These are phyloP conservation scores for Dendrostoma leiphaemia DNA, from an alignment of 2,329 filamentous ascomycete species.

Conservation along the genomic window DNA sequence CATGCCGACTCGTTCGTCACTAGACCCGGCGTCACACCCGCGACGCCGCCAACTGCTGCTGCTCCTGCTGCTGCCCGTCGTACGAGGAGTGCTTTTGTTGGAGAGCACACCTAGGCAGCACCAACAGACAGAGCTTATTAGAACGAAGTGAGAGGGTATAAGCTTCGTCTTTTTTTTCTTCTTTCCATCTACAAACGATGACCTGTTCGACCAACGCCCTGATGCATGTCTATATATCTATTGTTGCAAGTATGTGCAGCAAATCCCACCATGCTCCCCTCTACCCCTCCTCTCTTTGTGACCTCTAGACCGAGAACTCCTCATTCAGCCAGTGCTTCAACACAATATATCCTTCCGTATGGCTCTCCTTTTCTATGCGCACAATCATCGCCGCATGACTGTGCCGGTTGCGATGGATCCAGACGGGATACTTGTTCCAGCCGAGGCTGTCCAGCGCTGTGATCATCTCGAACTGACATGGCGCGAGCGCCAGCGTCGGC, in stretches of 20 bases:
- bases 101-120: no score
- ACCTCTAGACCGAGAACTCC: slow-evolving; percentile 62
- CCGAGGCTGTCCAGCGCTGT: slow-evolving; percentile 66
- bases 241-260: not conserved
- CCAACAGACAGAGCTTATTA: no score
- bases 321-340: slow-evolving; percentile 77
- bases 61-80: no score
- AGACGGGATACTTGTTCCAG: slow-evolving; percentile 66
- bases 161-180: no score
- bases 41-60: no score
- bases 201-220: no score
- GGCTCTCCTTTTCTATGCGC: slow-evolving; percentile 63
- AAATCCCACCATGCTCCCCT: not conserved
- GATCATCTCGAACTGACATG: slow-evolving; percentile 83
- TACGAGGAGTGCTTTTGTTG: no score
- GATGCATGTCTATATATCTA: not conserved
- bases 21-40: no score
- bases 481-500: slow-evolving; percentile 74
- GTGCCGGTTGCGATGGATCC: slow-evolving; percentile 75
- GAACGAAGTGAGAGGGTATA: no score
- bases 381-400: slow-evolving; percentile 91
- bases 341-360: slow-evolving; percentile 75
- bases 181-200: no score
- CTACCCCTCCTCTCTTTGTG: not conserved
- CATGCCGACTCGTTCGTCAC: no score